Base-by-base conservation (phyloP, 2,329 filamentous ascomycete genomes). In the Lachnellula hyalina region DNA sequence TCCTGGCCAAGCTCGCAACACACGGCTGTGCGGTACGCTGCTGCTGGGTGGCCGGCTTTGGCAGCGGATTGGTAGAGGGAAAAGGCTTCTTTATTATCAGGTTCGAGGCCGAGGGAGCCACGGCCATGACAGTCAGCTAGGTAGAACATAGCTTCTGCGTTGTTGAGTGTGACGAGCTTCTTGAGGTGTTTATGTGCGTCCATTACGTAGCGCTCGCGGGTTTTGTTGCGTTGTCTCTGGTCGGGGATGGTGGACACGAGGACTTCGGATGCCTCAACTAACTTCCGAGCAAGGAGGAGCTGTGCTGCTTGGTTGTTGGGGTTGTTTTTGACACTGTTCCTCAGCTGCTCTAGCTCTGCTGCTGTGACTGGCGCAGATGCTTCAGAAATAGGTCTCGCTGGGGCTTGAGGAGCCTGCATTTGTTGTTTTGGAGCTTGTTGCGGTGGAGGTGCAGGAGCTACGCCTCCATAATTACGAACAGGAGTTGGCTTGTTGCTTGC, bases 1-100 rank as follows among this genome's bases (percentile, higher is more conserved):
- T 97, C 93, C 53, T 91, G 85, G 3, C 94, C 94, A 65, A 99
- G 90, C 70, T 99, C 94, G 68, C 94, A 97, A 74, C 94, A 99
- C 0, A 99, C 93, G 0, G 94, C 94, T 25, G 94, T 96, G 52
- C 94, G 84, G 71, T 97, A 99, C 0, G 94, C 94, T 28, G 90
- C 89, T 52, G 88, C 86, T 2, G 89, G 81, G 70, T 99, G 91
- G 1, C 90, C 90, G 12, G 86, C 74, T 74, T 97, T 99, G 0
- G 94, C 94, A 2, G 93, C 91, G 9, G 90, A 91, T 71, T 96
- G 92, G 66, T 99, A 99, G 9, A 97, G 77, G 2, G 84, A 86
- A 70, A 96, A 99, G 0, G 94, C 94, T 73, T 97, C 92, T 67
- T 95, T 96, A 51, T 88, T 83, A 65, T 97, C 93, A 0, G 84